Percentiles rank a stretch among this genome's conserved stretches.
Conservation (phyloP, 495 filamentous ascomycete genomes). For the Parathielavia hyrcaniae region DNA sequence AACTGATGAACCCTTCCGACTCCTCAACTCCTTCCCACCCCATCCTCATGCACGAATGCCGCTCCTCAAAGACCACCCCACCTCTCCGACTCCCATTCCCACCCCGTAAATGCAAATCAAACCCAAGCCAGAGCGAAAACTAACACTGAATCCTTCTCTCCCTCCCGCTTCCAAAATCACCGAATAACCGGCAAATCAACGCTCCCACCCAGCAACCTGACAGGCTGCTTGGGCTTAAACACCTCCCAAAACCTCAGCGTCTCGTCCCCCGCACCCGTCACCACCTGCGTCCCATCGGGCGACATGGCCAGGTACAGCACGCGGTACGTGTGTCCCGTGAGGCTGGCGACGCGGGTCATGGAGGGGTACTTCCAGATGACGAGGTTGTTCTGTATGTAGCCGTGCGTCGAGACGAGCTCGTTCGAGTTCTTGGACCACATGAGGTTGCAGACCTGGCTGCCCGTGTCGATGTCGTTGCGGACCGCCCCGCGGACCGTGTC, state of each 20-base stretch:
- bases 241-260: slow-evolving; percentile 96
- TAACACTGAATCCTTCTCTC: neutral
- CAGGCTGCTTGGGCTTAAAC: slow-evolving; percentile 43
- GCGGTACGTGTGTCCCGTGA: slow-evolving; percentile 93
- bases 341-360: slow-evolving; percentile 90
- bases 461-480: slow-evolving; percentile 85
- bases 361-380: slow-evolving; percentile 98
- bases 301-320: slow-evolving; percentile 97
- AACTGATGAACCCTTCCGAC: neutral
- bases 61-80: neutral
- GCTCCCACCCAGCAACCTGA: slow-evolving; percentile 10
- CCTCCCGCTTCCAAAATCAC: neutral
- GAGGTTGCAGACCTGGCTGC: slow-evolving; percentile 94
- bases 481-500: slow-evolving; percentile 75
- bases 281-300: slow-evolving; percentile 85
- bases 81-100: neutral
- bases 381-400: slow-evolving; percentile 97
- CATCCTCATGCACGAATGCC: neutral
- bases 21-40: neutral
- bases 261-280: slow-evolving; percentile 94
- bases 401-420: slow-evolving; percentile 94
- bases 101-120: neutral
- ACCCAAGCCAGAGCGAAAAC: neutral
- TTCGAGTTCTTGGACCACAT: slow-evolving; percentile 94
- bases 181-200: slow-evolving; percentile 13